Conservation (phyloP, 23 red algal species). For the Gracilaria vermiculophylla region DNA sequence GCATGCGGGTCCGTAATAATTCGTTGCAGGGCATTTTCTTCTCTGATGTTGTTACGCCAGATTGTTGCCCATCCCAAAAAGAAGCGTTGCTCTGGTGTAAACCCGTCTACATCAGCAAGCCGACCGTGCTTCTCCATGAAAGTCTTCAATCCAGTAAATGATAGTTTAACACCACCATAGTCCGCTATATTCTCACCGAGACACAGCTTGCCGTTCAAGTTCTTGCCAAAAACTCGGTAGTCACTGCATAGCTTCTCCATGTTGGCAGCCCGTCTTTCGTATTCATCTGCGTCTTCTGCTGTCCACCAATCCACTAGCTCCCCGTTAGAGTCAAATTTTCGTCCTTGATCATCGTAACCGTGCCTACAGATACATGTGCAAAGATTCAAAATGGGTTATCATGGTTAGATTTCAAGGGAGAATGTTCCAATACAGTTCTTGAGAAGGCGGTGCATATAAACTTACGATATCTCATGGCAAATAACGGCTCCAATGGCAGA, state of each 20-base stretch:
- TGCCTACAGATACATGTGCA: constrained; percentile 9
- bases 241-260: constrained; percentile 69
- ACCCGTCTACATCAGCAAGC: constrained; percentile 41
- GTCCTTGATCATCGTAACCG: constrained; percentile 64
- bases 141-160: constrained; percentile 31
- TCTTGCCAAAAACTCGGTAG: constrained; percentile 62
- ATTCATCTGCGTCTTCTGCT: constrained; percentile 52
- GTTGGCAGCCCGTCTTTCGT: constrained; percentile 51
- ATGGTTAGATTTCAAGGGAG: no score
- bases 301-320: constrained; percentile 81
- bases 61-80: constrained; percentile 69
- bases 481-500: constrained; percentile 90
- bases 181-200: constrained; percentile 90
- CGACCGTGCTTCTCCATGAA: constrained; percentile 66
- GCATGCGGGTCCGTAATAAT: constrained; percentile 74
- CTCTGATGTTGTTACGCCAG: constrained; percentile 67
- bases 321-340: constrained; percentile 69
- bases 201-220: constrained; percentile 80
- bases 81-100: constrained; percentile 73
- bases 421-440: no score
- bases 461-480: constrained; percentile 88
- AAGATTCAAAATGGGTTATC: background rate
- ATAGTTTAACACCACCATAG: constrained; percentile 67
- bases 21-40: constrained; percentile 67
- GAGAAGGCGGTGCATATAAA: background rate